Base-by-base conservation (phyloP, 495 filamentous ascomycete species). In the Evansstolkia leycettana region DNA sequence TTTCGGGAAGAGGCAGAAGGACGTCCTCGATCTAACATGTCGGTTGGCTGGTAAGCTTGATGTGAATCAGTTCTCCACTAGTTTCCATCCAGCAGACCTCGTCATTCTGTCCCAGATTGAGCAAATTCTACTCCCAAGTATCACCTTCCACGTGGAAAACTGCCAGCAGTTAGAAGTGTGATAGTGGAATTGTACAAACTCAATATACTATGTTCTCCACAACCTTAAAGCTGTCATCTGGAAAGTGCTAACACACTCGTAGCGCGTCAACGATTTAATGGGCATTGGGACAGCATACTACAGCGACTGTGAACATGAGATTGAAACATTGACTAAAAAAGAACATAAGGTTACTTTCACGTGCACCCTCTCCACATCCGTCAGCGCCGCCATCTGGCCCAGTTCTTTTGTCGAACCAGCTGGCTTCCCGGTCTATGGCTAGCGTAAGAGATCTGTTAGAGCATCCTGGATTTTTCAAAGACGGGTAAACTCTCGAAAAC, bases 221-320 rank as follows among this genome's bases (percentile, higher is more conserved):
- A 5, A 7, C 9, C 17, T 17, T 12, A 26, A 3, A 27, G 18
- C 17, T 36, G 12, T 14, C 7, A 0, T 2, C 31, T 60, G 61
- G 47, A 67, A n/a, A 76, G 76, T 40, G 62, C 62, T 0, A 64
- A 55, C 1, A 72, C 75, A 2, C 62, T 56, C 0, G 75, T 0
- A 56, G 46, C 24, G 29, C 14, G 3, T 28, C 51, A 0, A 9
- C 41, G 1, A 58, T 77, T 31, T 48, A 67, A 14, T 79, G 71
- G 73, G 70, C n/a, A n/a, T n/a, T n/a, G n/a, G n/a, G n/a, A n/a
- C 65, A 0, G 73, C 74, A 1, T 79, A 79, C 49, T 78, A 75
- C 44, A 70, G 63, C 37, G 72, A 78, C 41, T 75, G 68, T 40
- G 65, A 72, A 42, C 73, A 78, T 46, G 72, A 78, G 48, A 64